Evolutionary conservation across 1,139 yeast genomes (phyloP).

Genomic region (Scheffersomyces segobiensis): DNA sequence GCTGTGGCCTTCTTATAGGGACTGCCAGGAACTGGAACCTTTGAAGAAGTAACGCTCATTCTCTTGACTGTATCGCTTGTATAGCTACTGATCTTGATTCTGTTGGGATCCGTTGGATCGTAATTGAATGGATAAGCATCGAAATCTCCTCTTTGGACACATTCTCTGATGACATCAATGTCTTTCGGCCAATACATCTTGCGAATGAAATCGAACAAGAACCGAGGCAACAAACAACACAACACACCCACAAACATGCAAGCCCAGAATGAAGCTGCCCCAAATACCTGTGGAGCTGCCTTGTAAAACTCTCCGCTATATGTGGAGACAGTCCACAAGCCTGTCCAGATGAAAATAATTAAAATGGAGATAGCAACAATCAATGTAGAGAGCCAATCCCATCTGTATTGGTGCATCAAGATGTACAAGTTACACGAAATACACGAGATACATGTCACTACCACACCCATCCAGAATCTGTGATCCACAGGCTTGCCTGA

Average conservation of each 20-base stretch:
- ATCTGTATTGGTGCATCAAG: slow-evolving; percentile 78
- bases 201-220: slow-evolving; percentile 61
- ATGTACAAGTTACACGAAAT: slow-evolving; percentile 80
- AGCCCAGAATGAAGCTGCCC: slow-evolving; percentile 79
- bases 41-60: slow-evolving; percentile 15
- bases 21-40: slow-evolving; percentile 1
- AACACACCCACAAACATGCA: slow-evolving; percentile 70
- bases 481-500: slow-evolving; percentile 76
- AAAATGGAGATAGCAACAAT: slow-evolving; percentile 65
- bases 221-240: slow-evolving; percentile 76
- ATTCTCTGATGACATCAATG: slow-evolving; percentile 83
- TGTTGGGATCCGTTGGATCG: slow-evolving; percentile 64
- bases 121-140: slow-evolving; percentile 57
- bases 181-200: slow-evolving; percentile 73
- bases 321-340: slow-evolving; percentile 71
- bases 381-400: slow-evolving; percentile 87
- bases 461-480: slow-evolving; percentile 82
- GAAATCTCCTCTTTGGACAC: slow-evolving; percentile 60
- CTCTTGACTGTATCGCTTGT: slow-evolving; percentile 20
- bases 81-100: slow-evolving; percentile 38
- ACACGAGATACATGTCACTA: slow-evolving; percentile 77
- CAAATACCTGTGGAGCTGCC: slow-evolving; percentile 74
- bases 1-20: slow-evolving; percentile 7
- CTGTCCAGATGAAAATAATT: slow-evolving; percentile 83
- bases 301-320: slow-evolving; percentile 71